Conservation (phyloP, 768 basidiomycete genomes). For the Hygrocybe punicea region DNA sequence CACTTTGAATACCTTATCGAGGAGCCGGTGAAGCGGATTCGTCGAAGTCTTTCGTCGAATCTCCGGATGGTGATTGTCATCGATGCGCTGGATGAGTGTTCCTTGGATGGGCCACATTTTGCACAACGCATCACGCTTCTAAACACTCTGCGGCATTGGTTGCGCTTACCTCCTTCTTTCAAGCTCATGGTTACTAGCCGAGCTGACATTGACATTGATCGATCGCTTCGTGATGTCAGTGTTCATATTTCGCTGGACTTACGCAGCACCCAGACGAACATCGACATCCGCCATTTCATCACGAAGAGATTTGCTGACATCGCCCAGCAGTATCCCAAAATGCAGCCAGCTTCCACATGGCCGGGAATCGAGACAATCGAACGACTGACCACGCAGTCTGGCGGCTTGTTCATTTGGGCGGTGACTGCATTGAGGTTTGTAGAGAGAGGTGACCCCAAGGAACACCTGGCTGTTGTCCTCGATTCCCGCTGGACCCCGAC, state of each 20-base stretch:
- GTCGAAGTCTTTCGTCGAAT: slow-evolving; percentile 1
- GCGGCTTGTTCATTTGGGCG: slow-evolving; percentile 32
- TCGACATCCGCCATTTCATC: slow-evolving; percentile 26
- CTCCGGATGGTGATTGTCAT: slow-evolving; percentile 21
- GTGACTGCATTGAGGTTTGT: slow-evolving; percentile 20
- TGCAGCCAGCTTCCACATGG: slow-evolving; percentile 14
- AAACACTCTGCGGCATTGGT: slow-evolving; percentile 20
- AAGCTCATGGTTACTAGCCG: slow-evolving; percentile 17
- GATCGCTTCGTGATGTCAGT: slow-evolving; percentile 8
- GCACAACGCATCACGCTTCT: slow-evolving; percentile 18
- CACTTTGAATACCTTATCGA: slow-evolving; percentile 13
- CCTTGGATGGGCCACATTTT: slow-evolving; percentile 6
- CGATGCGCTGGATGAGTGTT: slow-evolving; percentile 34
- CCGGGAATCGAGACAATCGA: slow-evolving; percentile 15
- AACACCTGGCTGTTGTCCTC: slow-evolving; percentile 7
- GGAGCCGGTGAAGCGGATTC: slow-evolving; percentile 16
- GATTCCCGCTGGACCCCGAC: not conserved
- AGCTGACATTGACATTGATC: slow-evolving; percentile 28
- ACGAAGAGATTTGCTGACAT: slow-evolving; percentile 12
- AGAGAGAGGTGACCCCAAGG: slow-evolving; percentile 11
- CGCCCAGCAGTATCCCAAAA: slow-evolving; percentile 45
- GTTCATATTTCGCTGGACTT: slow-evolving; percentile 12
- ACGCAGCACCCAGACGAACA: slow-evolving; percentile 13
- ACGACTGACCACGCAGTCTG: slow-evolving; percentile 22
- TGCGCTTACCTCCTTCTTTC: slow-evolving; percentile 14